Percentiles rank a stretch among this genome's conserved stretches.
phyloP scores from a whole-genome alignment of 495 filamentous ascomycete genomes.

The Lasiosphaeriaceae sp. region DNA sequence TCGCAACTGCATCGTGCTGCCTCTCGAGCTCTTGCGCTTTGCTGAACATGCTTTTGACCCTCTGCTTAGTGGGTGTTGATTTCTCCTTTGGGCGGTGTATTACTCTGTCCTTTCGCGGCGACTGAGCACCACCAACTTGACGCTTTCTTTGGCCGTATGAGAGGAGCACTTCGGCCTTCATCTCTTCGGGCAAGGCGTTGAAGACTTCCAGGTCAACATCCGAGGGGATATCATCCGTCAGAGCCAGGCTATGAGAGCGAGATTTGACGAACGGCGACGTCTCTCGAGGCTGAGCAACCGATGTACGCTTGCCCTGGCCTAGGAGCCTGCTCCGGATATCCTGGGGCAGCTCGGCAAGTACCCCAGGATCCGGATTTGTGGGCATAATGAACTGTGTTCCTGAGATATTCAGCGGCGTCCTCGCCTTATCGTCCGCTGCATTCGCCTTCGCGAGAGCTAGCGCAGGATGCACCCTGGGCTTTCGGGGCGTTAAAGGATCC shows the following conservation, averaged over 20 bases:
- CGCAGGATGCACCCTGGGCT: conserved; percentile 55
- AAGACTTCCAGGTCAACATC: conserved; percentile 72
- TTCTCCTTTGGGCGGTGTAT: conserved; percentile 47
- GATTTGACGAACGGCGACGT: conserved; percentile 21
- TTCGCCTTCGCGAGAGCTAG: conserved; percentile 50
- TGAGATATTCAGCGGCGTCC: conserved; percentile 66
- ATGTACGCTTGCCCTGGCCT: conserved; percentile 31
- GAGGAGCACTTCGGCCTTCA: conserved; percentile 73
- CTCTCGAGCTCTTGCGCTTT: conserved; percentile 40
- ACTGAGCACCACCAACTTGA: conserved; percentile 41
- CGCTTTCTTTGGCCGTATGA: conserved; percentile 52
- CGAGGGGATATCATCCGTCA: conserved; percentile 31
- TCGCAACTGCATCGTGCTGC: conserved; percentile 40
- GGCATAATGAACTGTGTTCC: conserved; percentile 90
- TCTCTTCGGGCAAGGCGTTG: conserved; percentile 73
- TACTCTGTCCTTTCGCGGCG: conserved; percentile 52
- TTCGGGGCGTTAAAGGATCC: conserved; percentile 60
- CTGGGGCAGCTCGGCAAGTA: conserved; percentile 70
- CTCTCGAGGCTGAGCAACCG: conserved; percentile 17
- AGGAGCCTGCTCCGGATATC: conserved; percentile 76
- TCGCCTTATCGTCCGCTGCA: conserved; percentile 53
- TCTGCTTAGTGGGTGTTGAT: conserved; percentile 56
- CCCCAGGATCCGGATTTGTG: conserved; percentile 67
- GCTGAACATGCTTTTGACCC: conserved; percentile 43
- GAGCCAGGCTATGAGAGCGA: conserved; percentile 40